Base-by-base conservation (phyloP, 441 rosid species). In the Gossypium schwendimanii region DNA sequence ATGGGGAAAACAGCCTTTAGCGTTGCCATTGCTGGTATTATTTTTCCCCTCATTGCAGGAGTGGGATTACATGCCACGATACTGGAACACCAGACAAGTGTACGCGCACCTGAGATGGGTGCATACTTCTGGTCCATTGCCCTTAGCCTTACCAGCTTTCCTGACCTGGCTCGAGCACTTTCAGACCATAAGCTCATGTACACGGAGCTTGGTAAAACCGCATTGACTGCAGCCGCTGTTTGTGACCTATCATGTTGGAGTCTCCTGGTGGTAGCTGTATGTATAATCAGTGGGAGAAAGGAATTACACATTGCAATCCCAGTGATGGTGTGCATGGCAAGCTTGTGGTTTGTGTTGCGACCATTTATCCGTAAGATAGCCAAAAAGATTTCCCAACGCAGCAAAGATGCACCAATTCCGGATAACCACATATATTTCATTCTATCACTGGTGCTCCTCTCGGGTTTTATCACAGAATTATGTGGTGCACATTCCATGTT, bases 401-500 rank as follows among this genome's bases (percentile, higher is more conserved):
- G 44, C 54, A 44, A 62, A 3, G 36, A 6, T 1, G 7, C 74
- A 9, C 53, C 70, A 1, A 9, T 41, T 3, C 7, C 54, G 17
- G 87, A 86, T 41, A 6, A 33, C 0, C 78, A 82, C 12, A 70
- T 81, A 0, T 68, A 50, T 18, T 71, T 67, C 53, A 47, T 87
- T 49, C 67, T 88, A 2, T 57, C 74, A 0, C 83, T 75, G 4
- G 87, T 83, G 4, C 52, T 75, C 2, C n/a, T 81, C 0, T 85
- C 75, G 3, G 86, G 88, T 4, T 78, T 81, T 8, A 63, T 85
- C 11, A 75, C 89, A 0, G 89, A 85, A 15, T 77, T 83, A 3
- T 76, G 82, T 4, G 88, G 91, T 4, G 63, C 87, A 1, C 75
- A 81, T 31, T 83, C 89, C 1, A 55, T 83, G 73, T 7, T 83